Conservation (phyloP, 345 rosid species). For the Camelina neglecta region DNA sequence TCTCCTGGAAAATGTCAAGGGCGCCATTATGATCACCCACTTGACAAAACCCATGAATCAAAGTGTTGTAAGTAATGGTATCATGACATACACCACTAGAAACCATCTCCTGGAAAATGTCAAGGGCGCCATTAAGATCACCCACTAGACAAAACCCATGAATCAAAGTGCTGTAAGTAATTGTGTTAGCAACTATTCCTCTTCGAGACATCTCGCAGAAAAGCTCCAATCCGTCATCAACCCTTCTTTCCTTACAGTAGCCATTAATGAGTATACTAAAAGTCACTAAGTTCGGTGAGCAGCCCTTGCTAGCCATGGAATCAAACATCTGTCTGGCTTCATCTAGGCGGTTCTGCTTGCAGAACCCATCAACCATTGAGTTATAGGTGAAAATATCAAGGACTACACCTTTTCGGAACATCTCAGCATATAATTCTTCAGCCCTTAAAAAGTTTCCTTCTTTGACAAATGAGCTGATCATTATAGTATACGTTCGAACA, state of each 20-base stretch:
- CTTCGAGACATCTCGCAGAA: not conserved
- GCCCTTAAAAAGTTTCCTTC: not conserved
- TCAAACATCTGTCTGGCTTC: not conserved
- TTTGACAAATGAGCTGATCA: not conserved
- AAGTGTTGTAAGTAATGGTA: not conserved
- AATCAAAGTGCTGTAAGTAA: not conserved
- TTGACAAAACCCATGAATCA: not conserved
- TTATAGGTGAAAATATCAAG: not conserved
- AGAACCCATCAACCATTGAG: slow-evolving; percentile 3
- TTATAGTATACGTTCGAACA: not conserved
- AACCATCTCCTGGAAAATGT: not conserved
- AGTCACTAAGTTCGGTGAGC: not conserved
- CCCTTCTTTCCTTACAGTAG: not conserved
- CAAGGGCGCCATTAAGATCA: not conserved
- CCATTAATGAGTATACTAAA: not conserved
- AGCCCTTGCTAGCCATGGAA: not conserved
- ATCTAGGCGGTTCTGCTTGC: not conserved
- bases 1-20: not conserved
- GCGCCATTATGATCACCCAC: slow-evolving; percentile 9
- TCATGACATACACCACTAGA: slow-evolving; percentile 3
- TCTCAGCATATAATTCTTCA: not conserved
- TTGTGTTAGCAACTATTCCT: not conserved
- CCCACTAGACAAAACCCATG: not conserved
- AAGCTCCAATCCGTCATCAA: not conserved
- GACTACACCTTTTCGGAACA: not conserved